Evolutionary conservation across 371 early-diverging fungal genomes (phyloP).

Genomic region (Blakeslea trispora): DNA sequence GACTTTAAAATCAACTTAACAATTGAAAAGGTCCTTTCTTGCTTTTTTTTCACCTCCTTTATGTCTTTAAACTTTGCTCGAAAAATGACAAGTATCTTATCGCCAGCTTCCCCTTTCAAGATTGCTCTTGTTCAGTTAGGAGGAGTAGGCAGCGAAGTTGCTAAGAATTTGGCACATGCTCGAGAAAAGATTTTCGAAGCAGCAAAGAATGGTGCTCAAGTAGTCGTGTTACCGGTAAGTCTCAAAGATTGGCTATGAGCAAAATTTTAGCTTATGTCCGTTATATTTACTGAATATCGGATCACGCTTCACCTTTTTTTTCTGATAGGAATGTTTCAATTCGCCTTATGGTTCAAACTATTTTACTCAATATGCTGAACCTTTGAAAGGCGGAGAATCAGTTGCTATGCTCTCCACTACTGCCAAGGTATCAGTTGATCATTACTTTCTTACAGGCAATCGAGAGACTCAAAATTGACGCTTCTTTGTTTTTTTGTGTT

Average conservation of each 20-base stretch:
- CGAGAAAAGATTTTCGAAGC: constrained; percentile 81
- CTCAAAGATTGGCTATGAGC: background rate
- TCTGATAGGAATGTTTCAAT: constrained; percentile 88
- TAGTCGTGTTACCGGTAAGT: constrained; percentile 87
- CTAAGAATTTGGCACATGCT: constrained; percentile 78
- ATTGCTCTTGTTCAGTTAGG: constrained; percentile 81
- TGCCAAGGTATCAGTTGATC: constrained; percentile 63
- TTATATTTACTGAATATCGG: too few species aligned
- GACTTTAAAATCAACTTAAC: too few species aligned
- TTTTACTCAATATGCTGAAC: constrained; percentile 82
- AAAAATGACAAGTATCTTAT: constrained; percentile 18
- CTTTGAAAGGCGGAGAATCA: constrained; percentile 60
- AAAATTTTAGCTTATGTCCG: too few species aligned
- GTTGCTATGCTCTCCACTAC: constrained; percentile 71
- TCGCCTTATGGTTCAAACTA: constrained; percentile 90
- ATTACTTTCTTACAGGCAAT: background rate
- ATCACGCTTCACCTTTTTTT: too few species aligned
- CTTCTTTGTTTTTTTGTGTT: too few species aligned
- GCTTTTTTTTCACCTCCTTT: background rate
- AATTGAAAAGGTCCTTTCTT: background rate
- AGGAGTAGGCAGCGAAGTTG: constrained; percentile 69
- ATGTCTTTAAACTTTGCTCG: too few species aligned
- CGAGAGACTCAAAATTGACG: background rate
- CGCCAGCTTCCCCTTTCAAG: constrained; percentile 52
- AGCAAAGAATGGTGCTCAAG: constrained; percentile 75